Conservation (phyloP, 257 asterid genomes). For the Primulina tabacum region DNA sequence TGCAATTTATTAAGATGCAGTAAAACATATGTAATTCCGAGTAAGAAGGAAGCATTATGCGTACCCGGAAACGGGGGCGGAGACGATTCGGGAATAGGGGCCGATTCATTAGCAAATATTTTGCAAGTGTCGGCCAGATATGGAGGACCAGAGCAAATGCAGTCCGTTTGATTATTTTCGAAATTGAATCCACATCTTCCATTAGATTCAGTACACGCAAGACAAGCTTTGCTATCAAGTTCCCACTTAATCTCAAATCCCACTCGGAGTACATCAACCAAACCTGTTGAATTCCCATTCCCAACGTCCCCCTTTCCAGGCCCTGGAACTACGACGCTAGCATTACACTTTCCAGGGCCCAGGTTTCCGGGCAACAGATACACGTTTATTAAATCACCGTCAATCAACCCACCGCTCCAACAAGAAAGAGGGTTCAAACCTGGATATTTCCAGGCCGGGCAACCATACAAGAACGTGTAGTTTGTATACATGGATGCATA, state of each 20-base stretch:
- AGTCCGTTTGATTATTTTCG: conserved; percentile 32
- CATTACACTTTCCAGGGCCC: conserved; percentile 43
- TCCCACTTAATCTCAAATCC: conserved; percentile 63
- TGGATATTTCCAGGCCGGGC: conserved; percentile 28
- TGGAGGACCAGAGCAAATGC: conserved; percentile 56
- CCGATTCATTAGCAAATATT: conserved; percentile 12
- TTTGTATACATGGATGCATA: conserved; percentile 37
- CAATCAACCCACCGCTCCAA: conserved; percentile 4
- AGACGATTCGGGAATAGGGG: conserved; percentile 19
- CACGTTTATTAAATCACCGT: conserved; percentile 1
- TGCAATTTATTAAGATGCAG: background rate
- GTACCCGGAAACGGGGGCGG: conserved; percentile 13
- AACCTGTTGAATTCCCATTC: conserved; percentile 19
- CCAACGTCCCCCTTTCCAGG: conserved; percentile 20
- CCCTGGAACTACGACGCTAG: conserved; percentile 53
- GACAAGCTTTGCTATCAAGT: conserved; percentile 39
- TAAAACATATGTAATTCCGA: background rate
- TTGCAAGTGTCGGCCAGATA: conserved; percentile 37
- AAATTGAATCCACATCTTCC: conserved; percentile 58
- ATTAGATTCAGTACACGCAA: conserved; percentile 37
- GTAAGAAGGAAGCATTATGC: background rate
- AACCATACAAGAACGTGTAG: conserved; percentile 56
- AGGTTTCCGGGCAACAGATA: conserved; percentile 39
- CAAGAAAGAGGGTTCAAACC: conserved; percentile 32
- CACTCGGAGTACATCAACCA: conserved; percentile 35